Conservation (phyloP, 164 flowering plant species). For the Tinospora cordifolia region DNA sequence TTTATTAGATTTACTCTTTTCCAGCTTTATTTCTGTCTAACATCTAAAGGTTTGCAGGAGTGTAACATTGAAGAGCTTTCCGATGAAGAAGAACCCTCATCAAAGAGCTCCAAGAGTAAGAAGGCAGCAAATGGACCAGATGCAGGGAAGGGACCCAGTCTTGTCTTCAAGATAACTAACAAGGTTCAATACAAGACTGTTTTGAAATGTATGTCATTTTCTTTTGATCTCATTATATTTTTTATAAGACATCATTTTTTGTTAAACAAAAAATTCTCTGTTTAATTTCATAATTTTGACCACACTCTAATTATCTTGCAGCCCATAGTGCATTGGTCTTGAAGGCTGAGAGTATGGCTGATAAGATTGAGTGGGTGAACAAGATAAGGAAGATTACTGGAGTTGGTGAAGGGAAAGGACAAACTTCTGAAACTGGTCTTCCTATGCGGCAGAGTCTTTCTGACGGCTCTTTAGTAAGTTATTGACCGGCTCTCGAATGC, state of each 20-base stretch:
- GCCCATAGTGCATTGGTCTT: constrained; percentile 84
- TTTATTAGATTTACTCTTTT: not conserved
- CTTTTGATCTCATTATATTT: not conserved
- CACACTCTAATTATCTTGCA: constrained; percentile 29
- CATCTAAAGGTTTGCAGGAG: constrained; percentile 44
- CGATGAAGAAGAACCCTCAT: constrained; percentile 72
- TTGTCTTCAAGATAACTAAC: constrained; percentile 70
- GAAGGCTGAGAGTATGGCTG: constrained; percentile 87
- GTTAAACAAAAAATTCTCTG: too few species aligned
- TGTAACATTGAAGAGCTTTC: constrained; percentile 70
- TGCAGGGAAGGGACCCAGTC: constrained; percentile 53
- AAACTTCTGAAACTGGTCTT: constrained; percentile 34
- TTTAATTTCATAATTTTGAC: not conserved
- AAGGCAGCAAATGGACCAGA: constrained; percentile 84
- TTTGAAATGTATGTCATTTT: constrained; percentile 56
- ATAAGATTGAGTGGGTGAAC: constrained; percentile 84
- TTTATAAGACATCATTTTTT: not conserved
- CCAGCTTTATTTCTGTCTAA: not conserved
- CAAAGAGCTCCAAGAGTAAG: constrained; percentile 86
- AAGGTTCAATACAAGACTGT: constrained; percentile 91
- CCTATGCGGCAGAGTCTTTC: constrained; percentile 84
- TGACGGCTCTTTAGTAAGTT: constrained; percentile 91
- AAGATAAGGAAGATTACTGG: constrained; percentile 49
- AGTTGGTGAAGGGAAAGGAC: constrained; percentile 36
- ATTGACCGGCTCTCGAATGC: not conserved